Evolutionary conservation across 495 filamentous ascomycete species (phyloP).

Genomic region (Bathelium albidoporum): DNA sequence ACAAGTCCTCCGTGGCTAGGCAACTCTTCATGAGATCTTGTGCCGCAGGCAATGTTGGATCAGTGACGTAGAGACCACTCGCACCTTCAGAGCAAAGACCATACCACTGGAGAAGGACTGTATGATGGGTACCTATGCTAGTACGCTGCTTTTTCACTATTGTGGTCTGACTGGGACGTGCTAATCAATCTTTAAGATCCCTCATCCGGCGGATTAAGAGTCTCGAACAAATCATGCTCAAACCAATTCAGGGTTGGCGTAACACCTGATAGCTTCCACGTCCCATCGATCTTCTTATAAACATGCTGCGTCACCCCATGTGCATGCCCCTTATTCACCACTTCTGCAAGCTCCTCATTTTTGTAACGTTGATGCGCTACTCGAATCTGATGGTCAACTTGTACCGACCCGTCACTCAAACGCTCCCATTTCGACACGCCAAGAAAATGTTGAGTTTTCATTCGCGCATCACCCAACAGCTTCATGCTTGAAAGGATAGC

Average conservation of each 20-base stretch:
- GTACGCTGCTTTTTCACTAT: too few species aligned
- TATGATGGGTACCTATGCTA: too few species aligned
- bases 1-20: too few species aligned
- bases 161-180: too few species aligned
- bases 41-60: too few species aligned
- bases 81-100: too few species aligned
- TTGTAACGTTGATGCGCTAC: background rate
- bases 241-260: background rate
- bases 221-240: background rate
- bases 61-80: too few species aligned
- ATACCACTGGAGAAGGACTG: too few species aligned
- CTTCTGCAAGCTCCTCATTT: background rate
- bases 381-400: background rate
- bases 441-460: background rate
- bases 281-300: background rate
- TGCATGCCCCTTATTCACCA: background rate
- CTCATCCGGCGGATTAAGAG: background rate
- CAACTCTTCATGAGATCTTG: too few species aligned
- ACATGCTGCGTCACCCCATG: background rate
- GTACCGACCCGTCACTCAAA: background rate
- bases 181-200: background rate
- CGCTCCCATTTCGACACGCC: background rate
- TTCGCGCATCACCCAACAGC: background rate
- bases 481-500: background rate
- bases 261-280: background rate